Evolutionary conservation across 164 flowering plant species (phyloP), one percentile per base, ranked within the genome.

Genomic region (Echeveria elegans): DNA sequence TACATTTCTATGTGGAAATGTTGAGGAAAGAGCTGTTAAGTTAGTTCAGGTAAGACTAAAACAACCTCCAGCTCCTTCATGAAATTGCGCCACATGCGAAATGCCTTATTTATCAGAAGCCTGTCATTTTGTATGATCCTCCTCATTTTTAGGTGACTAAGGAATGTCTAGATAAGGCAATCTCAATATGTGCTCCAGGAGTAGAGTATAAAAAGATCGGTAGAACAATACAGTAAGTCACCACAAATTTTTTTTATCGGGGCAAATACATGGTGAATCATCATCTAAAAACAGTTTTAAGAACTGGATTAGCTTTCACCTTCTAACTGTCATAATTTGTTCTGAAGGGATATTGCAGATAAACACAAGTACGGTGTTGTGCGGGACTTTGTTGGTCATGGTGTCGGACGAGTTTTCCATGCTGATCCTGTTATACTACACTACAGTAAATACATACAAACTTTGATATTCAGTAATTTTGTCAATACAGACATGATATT

Each of bases 341-440:
- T 40, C 66, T 72, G 66, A 77, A 95, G 99, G 73, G 94, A 85
- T 65, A 87, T 82, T 83, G 99, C 99, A 83, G 97, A 95, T 78
- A 85, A 86, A 72, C 76, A 81, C 73, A 68, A 74, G 11, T 92
- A 82, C 69, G 99, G 99, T 60, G 97, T 95, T 50, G 99, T 95
- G n/a, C 78, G 80, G 31, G 84, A 86, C 73, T 95, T 92, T 81
- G 94, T 89, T 65, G 99, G 99, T 68, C 99, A 95, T 77, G 99
- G 99, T 14, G 91, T 95, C 72, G 99, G 97, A 65, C 79, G 82
- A 34, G 90, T 83, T 70, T 95, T 95, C 71, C 99, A 95, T 77
- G 80, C 90, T 29, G 97, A 89, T 79, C 97, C 99, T 36, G 88
- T 92, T 73, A 71, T 95, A 76, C 79, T 83, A 37, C 99, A 95